Evolutionary conservation across 2,329 filamentous ascomycete species (phyloP), one percentile per base, ranked within the genome.

Genomic region (Scolecobasidium constrictum): DNA sequence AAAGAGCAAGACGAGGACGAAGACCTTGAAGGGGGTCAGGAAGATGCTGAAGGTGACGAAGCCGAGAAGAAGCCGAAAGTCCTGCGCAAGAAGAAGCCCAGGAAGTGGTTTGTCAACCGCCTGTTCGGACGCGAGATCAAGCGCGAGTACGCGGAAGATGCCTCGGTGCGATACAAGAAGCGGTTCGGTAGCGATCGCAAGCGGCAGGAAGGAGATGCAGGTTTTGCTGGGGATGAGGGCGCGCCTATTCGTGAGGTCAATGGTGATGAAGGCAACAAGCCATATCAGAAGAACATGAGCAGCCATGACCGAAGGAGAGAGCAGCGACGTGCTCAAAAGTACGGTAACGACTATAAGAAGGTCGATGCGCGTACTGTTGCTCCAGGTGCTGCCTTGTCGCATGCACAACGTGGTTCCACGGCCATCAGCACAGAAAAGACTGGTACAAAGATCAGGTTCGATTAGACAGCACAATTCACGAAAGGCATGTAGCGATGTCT

Each of bases 141-240:
- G 58, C 79, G 92, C 59, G 90, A 98, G 61, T 87, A 90, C 54
- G 92, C 92, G 16, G 92, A 98, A 65, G 92, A 96, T 61, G 78
- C 88, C 46, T 79, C 86, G 52, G 77, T 78, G 23, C 71, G 92
- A 45, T 98, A 98, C 64, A 90, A 90, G 69, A 98, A 96, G 71
- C 78, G 92, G 2, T 96, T 83, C 56, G 83, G 86, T 49, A 90
- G 88, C 61, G 81, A 51, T 4, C 48, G 52, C 11, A 52, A 56
- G 11, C 69, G 66, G 16, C 66, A 63, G 48, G 20, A 47, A 4
- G 37, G 33, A 20, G 28, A 41, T 9, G 37, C 16, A 11, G 22
- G 52, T 42, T 53, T 59, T 45, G 50, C 53, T 22, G 34, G 19
- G 50, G 54, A 57, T 19, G 52, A 47, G 45, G 52, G 48, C 50